phyloP scores from a whole-genome alignment of 2,329 filamentous ascomycete genomes.

The Monosporascus sp. region DNA sequence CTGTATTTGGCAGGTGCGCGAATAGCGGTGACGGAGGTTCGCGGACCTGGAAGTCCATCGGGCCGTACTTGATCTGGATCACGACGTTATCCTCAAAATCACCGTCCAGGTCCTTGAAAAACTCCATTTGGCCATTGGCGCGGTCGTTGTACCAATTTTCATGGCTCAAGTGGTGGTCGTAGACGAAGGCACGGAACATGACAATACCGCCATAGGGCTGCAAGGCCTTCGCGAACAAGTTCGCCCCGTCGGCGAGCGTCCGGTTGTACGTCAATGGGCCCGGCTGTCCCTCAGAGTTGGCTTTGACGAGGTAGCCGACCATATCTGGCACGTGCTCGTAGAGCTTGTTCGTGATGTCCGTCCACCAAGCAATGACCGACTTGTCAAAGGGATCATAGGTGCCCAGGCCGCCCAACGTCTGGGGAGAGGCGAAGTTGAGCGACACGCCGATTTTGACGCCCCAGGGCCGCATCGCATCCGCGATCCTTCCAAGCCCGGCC shows the following conservation, averaged over 20 bases:
- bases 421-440: conserved; percentile 63
- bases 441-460: conserved; percentile 62
- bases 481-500: conserved; percentile 55
- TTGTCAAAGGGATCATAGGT: conserved; percentile 63
- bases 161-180: conserved; percentile 52
- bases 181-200: conserved; percentile 70
- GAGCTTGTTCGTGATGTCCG: conserved; percentile 51
- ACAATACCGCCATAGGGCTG: conserved; percentile 56
- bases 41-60: conserved; percentile 69
- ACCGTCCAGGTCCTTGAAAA: conserved; percentile 59
- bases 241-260: conserved; percentile 62
- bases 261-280: conserved; percentile 66
- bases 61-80: conserved; percentile 69
- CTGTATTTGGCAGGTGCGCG: conserved; percentile 39
- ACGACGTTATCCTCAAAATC: conserved; percentile 67
- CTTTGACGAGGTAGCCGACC: conserved; percentile 65
- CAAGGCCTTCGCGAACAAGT: conserved; percentile 58
- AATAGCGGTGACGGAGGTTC: conserved; percentile 64
- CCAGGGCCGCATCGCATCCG: conserved; percentile 61
- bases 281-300: conserved; percentile 67
- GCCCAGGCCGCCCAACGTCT: conserved; percentile 46
- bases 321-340: conserved; percentile 61
- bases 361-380: conserved; percentile 58
- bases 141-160: conserved; percentile 61
- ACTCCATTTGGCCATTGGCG: conserved; percentile 64